Base-by-base conservation (phyloP, 768 basidiomycete genomes). In the Pisolithus marmoratus region DNA sequence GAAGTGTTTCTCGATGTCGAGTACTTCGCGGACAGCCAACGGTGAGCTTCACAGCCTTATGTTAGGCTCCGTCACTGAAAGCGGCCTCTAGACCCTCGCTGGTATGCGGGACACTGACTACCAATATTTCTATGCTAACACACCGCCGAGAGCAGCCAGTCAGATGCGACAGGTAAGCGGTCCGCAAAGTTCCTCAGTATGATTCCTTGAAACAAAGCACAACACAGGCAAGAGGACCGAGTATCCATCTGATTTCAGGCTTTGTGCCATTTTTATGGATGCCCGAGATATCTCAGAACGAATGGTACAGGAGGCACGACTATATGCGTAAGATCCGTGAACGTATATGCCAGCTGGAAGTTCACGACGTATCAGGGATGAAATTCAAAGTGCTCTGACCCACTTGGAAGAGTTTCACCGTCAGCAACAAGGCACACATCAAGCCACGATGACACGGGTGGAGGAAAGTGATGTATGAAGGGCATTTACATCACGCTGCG, bases 281-380 rank as follows among this genome's bases (percentile, higher is more conserved):
- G 43, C 52, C 49, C 56, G 53, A 24, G 50, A 54, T 14, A 53
- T 56, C 36, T 38, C 54, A 38, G 49, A 50, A 46, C 46, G 36
- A 34, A 49, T 55, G 2, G 52, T 48, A 7, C 56, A 26, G 38
- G 73, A 70, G 42, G 65, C 70, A 12, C 57, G 66, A 24, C 19
- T 51, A 1, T 58, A 66, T 46, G 54, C 55, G 66, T 70, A 55
- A 56, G 68, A 44, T 27, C 27, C 41, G 41, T 43, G 34, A 43
- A 9, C 26, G 24, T 48, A 9, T 12, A 29, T 22, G 29, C 31
- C 12, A 8, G 15, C 42, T 29, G 19, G 41, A 27, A 40, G 7
- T 47, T 50, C 29, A 37, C 55, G 24, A 23, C 8, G 36, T 38
- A 14, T 17, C 54, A 67, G 66, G 8, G 57, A 65, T 53, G 44